Evolutionary conservation across 1,139 yeast genomes (phyloP).

Genomic region (Hansenula lynferdii): DNA sequence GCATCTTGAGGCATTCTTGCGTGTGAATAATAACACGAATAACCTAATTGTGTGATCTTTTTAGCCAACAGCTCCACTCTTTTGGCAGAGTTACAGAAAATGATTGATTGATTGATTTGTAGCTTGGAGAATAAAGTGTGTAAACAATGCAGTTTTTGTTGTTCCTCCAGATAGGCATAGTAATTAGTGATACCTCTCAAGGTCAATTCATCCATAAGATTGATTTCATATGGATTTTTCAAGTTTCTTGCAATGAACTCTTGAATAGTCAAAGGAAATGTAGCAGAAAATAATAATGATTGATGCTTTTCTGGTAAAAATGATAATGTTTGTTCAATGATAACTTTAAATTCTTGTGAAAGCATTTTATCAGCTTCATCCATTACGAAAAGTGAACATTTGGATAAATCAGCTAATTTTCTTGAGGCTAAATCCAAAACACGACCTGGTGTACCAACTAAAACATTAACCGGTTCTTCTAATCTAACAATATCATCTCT

Average conservation of each 20-base stretch:
- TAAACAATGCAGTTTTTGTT: conserved; percentile 90
- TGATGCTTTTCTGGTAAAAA: conserved; percentile 82
- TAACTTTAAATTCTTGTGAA: conserved; percentile 82
- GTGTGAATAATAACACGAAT: conserved; percentile 94
- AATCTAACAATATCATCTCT: conserved; percentile 93
- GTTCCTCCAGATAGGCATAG: conserved; percentile 96
- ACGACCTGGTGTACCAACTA: conserved; percentile 97
- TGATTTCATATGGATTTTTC: conserved; percentile 84
- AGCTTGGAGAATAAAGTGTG: conserved; percentile 92
- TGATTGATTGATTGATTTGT: conserved; percentile 93
- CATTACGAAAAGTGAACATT: conserved; percentile 89
- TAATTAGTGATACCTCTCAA: conserved; percentile 94
- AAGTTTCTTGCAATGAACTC: conserved; percentile 90
- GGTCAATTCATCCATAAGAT: conserved; percentile 96
- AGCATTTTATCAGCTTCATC: conserved; percentile 99
- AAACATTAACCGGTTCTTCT: conserved; percentile 84
- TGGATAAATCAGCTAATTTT: conserved; percentile 79
- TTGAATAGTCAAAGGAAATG: conserved; percentile 93
- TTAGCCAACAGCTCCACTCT: conserved; percentile 95
- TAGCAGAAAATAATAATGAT: conserved; percentile 87
- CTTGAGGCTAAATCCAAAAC: conserved; percentile 91
- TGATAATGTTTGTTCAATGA: conserved; percentile 81
- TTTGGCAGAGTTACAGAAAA: conserved; percentile 93
- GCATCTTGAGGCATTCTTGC: conserved; percentile 98
- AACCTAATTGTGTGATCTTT: conserved; percentile 93